A percentile compares a stretch with the other conserved stretches of the same genome.
These are phyloP conservation scores for Lactarius vividus DNA, from an alignment of 768 basidiomycete genomes.

Conservation along the genomic window DNA sequence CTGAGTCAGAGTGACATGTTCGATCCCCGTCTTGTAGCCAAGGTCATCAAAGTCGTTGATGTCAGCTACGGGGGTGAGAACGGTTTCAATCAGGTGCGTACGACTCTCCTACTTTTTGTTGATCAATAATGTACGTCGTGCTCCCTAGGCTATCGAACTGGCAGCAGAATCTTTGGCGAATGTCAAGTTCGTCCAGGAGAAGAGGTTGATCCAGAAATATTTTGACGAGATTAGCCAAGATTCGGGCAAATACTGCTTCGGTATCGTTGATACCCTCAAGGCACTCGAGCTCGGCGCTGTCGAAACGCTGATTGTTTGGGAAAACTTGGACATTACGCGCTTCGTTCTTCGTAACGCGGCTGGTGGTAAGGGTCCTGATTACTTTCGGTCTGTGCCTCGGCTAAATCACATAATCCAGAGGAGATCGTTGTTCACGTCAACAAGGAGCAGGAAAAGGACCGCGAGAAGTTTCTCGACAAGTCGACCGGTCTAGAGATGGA, in stretches of 20 bases:
- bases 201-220: conserved; percentile 95
- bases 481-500: conserved; percentile 97
- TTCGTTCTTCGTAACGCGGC: conserved; percentile 90
- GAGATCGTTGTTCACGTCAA: conserved; percentile 75
- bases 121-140: not conserved
- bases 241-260: conserved; percentile 94
- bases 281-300: conserved; percentile 94
- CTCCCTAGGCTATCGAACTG: conserved; percentile 84
- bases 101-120: not conserved
- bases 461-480: conserved; percentile 94
- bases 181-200: conserved; percentile 99
- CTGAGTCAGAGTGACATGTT: conserved; percentile 96
- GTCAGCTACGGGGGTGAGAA: conserved; percentile 99
- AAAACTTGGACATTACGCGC: conserved; percentile 90
- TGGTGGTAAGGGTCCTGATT: conserved; percentile 52
- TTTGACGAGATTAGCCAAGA: conserved; percentile 99
- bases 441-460: conserved; percentile 88
- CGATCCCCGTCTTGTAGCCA: conserved; percentile 80
- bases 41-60: conserved; percentile 97
- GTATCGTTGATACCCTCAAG: conserved; percentile 95
- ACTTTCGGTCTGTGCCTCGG: not conserved
- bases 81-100: conserved; percentile 93
- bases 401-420: conserved; percentile 46
- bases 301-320: conserved; percentile 98
- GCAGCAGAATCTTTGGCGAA: conserved; percentile 94